These are phyloP conservation scores for Lentinus tigrinus DNA, from an alignment of 768 basidiomycete species.

Conservation along the genomic window DNA sequence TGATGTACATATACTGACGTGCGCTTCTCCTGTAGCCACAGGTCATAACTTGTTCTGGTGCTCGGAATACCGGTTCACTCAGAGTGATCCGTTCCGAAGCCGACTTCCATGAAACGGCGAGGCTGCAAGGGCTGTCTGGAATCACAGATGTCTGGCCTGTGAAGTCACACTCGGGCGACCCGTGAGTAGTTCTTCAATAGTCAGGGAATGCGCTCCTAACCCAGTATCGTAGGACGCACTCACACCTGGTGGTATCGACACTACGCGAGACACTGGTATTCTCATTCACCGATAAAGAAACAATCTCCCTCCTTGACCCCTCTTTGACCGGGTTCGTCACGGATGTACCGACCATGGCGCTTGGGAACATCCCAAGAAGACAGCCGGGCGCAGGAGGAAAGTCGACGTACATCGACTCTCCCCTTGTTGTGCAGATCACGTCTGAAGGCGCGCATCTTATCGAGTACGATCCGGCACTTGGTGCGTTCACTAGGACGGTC, in stretches of 20 bases:
- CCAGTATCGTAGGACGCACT: constrained; percentile 44
- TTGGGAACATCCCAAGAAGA: constrained; percentile 52
- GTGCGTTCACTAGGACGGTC: constrained; percentile 41
- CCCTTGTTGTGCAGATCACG: constrained; percentile 75
- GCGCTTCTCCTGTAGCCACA: constrained; percentile 47
- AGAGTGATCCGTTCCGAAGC: constrained; percentile 81
- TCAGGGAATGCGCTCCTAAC: no score
- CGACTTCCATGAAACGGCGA: constrained; percentile 66
- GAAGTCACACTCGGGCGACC: constrained; percentile 43
- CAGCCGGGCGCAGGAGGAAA: constrained; percentile 18
- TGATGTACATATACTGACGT: background rate
- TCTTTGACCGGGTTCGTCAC: constrained; percentile 44
- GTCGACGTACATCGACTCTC: constrained; percentile 42
- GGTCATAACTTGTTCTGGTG: constrained; percentile 86
- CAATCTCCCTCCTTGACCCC: constrained; percentile 39
- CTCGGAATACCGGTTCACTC: constrained; percentile 70
- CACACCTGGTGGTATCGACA: constrained; percentile 62
- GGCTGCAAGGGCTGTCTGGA: constrained; percentile 53
- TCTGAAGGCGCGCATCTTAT: constrained; percentile 52
- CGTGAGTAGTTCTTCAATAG: constrained; percentile 41
- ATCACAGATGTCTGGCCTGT: constrained; percentile 67
- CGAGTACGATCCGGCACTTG: constrained; percentile 48
- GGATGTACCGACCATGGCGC: constrained; percentile 57
- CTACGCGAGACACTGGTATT: constrained; percentile 54
- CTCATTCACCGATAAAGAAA: constrained; percentile 45